These are phyloP conservation scores for Boletus pseudopeckii DNA, from an alignment of 768 basidiomycete genomes.

Conservation along the genomic window DNA sequence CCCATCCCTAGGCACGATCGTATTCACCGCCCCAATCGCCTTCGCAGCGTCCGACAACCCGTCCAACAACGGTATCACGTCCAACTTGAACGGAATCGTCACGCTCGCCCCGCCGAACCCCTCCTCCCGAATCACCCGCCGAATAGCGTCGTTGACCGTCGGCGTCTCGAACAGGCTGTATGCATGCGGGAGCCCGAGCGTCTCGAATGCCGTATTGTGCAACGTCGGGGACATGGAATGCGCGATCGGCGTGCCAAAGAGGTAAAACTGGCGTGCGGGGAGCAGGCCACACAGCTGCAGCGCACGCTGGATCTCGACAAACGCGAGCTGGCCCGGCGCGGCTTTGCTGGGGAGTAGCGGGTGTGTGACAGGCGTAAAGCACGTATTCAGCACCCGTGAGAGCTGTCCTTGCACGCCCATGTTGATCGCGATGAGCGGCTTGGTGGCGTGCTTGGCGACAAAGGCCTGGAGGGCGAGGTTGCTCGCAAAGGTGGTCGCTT, in stretches of 20 bases:
- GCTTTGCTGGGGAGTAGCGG: constrained; percentile 80
- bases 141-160: constrained; percentile 62
- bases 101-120: constrained; percentile 95
- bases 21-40: constrained; percentile 93
- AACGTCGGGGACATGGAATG: constrained; percentile 90
- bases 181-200: constrained; percentile 78
- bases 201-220: constrained; percentile 84
- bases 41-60: constrained; percentile 75
- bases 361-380: constrained; percentile 90
- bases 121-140: constrained; percentile 53
- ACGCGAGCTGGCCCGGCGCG: constrained; percentile 91
- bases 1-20: constrained; percentile 53
- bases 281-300: constrained; percentile 78
- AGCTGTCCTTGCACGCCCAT: constrained; percentile 89
- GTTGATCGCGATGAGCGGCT: constrained; percentile 92
- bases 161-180: constrained; percentile 79
- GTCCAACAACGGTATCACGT: constrained; percentile 82
- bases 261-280: constrained; percentile 71
- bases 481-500: constrained; percentile 68
- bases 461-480: constrained; percentile 81
- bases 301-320: constrained; percentile 79
- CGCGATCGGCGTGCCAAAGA: constrained; percentile 86
- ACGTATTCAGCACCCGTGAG: constrained; percentile 81
- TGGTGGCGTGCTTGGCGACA: constrained; percentile 52
- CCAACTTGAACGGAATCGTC: constrained; percentile 94